Conservation (phyloP, 1,139 yeast species). For the Hansenula lynferdii region DNA sequence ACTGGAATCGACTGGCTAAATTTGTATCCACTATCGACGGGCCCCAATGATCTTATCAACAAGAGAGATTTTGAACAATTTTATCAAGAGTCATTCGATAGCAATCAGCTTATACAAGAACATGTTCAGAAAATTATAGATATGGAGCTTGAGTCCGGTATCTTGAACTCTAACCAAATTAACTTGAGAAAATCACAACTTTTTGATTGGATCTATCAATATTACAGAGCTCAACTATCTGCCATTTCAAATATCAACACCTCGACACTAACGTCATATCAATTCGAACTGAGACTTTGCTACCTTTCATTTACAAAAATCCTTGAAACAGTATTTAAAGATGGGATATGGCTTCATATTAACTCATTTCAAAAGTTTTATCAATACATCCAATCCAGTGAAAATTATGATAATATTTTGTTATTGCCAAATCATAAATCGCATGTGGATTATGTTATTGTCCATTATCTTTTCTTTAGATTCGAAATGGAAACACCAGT, state of each 20-base stretch:
- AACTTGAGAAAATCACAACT: constrained; percentile 6
- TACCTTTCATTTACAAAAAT: constrained; percentile 12
- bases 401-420: constrained; percentile 1
- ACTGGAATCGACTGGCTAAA: constrained; percentile 6
- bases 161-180: background rate
- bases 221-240: constrained; percentile 9
- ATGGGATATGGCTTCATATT: constrained; percentile 19
- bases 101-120: background rate
- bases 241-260: constrained; percentile 9
- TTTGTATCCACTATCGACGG: background rate
- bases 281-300: constrained; percentile 8
- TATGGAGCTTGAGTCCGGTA: background rate
- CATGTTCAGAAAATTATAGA: constrained; percentile 2
- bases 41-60: no score
- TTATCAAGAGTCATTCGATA: constrained; percentile 1
- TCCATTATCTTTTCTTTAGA: constrained; percentile 14
- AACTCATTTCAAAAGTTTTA: constrained; percentile 7
- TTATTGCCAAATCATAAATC: constrained; percentile 18
- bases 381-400: background rate
- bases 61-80: background rate
- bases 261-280: constrained; percentile 10
- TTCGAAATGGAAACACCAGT: constrained; percentile 15
- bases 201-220: constrained; percentile 11
- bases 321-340: constrained; percentile 15
- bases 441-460: constrained; percentile 19